Base-by-base conservation (phyloP, 352 stramenopile genomes). In the Globisporangium rhizosaccharum region DNA sequence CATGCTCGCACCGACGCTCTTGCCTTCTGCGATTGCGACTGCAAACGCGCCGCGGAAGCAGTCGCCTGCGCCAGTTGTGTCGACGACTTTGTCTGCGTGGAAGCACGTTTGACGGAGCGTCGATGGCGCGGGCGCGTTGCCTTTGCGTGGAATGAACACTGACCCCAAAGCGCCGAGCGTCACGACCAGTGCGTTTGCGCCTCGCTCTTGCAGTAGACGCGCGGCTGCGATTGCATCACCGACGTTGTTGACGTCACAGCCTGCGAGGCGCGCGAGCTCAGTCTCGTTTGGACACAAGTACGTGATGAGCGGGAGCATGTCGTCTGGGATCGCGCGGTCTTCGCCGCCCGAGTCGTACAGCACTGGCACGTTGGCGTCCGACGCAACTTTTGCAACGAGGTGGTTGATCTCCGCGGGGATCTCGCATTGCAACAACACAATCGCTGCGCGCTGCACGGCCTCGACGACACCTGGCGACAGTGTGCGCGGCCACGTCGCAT, bases 261-360 rank as follows among this genome's bases (percentile, higher is more conserved):
- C 66, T 1, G 71, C 71, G 52, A 88, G 57, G 0, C 76, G 66
- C 30, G 75, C 75, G 25, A 94, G 63, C 53, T 94, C 84, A 3
- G 80, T 94, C 53, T 94, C 84, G 51, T 94, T 94, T 2, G 84
- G 84, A 39, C 80, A 90, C 15, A 94, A 45, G 58, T 72, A 89
- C 3, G 76, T 82, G 49, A 92, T 68, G 26, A 71, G 52, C 23
- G 70, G 75, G 20, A 94, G 62, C 8, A 91, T 20, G 1, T 87
- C 75, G 10, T 65, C 62, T 23, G 76, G 70, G 49, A 94, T 76
- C 2, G 68, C 53, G 12, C 67, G 80, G 54, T 94, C 80, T 57
- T 90, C 80, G 54, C 85, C 85, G 33, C 85, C 85, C 9, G 71
- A 76, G 65, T 94, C 85, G 75, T 78, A 92, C 71, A 94, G 79